These are phyloP conservation scores for Phylloporus sp. DNA, from an alignment of 768 basidiomycete genomes.

Conservation along the genomic window DNA sequence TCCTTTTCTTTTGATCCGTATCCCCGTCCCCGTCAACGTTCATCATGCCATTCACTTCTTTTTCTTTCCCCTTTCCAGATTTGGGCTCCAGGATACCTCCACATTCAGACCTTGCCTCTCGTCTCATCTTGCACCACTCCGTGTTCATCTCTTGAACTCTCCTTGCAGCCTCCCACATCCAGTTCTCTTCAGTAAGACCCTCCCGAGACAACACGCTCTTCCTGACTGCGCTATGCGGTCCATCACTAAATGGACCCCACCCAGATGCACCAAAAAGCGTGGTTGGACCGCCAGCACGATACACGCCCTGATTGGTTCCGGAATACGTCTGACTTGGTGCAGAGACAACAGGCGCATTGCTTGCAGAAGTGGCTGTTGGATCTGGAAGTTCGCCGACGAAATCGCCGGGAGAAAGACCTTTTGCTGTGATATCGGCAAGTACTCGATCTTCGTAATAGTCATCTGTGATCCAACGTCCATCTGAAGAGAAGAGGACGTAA, in stretches of 20 bases:
- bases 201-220: constrained; percentile 76
- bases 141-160: constrained; percentile 60
- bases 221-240: constrained; percentile 78
- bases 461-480: constrained; percentile 89
- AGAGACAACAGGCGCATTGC: constrained; percentile 38
- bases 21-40: constrained; percentile 29
- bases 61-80: constrained; percentile 31
- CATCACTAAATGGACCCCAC: constrained; percentile 85
- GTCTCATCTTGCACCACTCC: constrained; percentile 59
- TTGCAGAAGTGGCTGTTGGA: constrained; percentile 50
- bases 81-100: constrained; percentile 41
- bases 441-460: constrained; percentile 94
- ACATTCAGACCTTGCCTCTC: constrained; percentile 48
- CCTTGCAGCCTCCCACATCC: constrained; percentile 81
- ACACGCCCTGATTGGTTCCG: constrained; percentile 61
- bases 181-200: constrained; percentile 84
- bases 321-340: constrained; percentile 32
- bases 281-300: constrained; percentile 88
- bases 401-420: constrained; percentile 79
- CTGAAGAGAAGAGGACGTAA: constrained; percentile 37
- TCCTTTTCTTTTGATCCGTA: constrained; percentile 22
- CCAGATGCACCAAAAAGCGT: constrained; percentile 86
- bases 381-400: constrained; percentile 81
- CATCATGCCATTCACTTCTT: constrained; percentile 29
- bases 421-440: constrained; percentile 70